phyloP scores from a whole-genome alignment of 2,329 filamentous ascomycete genomes.

The Colletotrichum somersetense region DNA sequence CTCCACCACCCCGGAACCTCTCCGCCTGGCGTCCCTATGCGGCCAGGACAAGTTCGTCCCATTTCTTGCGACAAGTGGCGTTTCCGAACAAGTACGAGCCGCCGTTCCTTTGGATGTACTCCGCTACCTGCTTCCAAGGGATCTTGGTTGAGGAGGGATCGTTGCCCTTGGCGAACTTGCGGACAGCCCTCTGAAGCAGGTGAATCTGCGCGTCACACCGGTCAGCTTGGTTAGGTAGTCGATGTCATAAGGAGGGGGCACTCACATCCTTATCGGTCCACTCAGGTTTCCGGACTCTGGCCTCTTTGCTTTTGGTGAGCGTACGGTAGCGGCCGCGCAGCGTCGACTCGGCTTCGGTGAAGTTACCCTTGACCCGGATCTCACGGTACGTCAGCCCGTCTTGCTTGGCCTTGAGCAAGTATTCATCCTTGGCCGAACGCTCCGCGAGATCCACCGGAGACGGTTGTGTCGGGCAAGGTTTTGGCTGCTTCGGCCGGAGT shows the following conservation, averaged over 20 bases:
- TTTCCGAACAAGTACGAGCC: conserved; percentile 71
- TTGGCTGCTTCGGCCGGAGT: conserved; percentile 23
- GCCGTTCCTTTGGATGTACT: conserved; percentile 64
- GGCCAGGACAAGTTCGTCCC: conserved; percentile 58
- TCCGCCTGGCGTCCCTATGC: conserved; percentile 16
- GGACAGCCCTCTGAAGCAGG: conserved; percentile 60
- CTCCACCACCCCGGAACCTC: neutral
- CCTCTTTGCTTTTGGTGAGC: conserved; percentile 72
- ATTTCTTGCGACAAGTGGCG: conserved; percentile 70
- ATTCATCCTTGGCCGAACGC: conserved; percentile 55
- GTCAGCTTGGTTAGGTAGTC: neutral
- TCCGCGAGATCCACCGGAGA: conserved; percentile 14
- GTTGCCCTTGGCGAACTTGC: conserved; percentile 49
- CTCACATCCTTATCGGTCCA: conserved; percentile 76
- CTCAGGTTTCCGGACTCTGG: conserved; percentile 73
- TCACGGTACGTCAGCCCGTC: conserved; percentile 74
- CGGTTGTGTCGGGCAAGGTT: conserved; percentile 18
- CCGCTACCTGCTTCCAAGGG: conserved; percentile 69
- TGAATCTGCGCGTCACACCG: conserved; percentile 51
- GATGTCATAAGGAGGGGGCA: conserved; percentile 38
- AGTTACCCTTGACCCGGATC: conserved; percentile 68
- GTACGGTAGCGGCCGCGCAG: conserved; percentile 76
- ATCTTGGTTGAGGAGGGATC: conserved; percentile 54
- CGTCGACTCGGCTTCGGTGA: conserved; percentile 77
- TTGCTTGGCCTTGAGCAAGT: conserved; percentile 66